Conservation (phyloP, 495 filamentous ascomycete species). For the Margaritispora aquatica region DNA sequence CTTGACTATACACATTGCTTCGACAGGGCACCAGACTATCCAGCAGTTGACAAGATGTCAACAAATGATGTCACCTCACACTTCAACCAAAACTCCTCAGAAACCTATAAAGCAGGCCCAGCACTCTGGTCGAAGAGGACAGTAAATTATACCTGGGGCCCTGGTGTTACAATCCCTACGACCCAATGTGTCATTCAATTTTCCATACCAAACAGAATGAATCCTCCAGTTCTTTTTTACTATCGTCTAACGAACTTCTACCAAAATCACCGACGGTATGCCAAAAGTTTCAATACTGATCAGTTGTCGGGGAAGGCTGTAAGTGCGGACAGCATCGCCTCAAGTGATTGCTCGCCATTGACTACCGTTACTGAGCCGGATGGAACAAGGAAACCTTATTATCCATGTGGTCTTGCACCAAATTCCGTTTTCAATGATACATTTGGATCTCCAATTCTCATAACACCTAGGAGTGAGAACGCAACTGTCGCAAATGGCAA, state of each 20-base stretch:
- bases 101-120: slow-evolving; percentile 12
- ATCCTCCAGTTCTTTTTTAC: slow-evolving; percentile 79
- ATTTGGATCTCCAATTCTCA: slow-evolving; percentile 54
- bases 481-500: slow-evolving; percentile 12
- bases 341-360: slow-evolving; percentile 71
- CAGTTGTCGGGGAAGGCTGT: slow-evolving; percentile 74
- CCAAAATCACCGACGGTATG: slow-evolving; percentile 97
- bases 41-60: slow-evolving; percentile 39
- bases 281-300: slow-evolving; percentile 74
- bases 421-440: slow-evolving; percentile 98
- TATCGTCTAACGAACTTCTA: slow-evolving; percentile 98
- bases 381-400: slow-evolving; percentile 59
- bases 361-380: slow-evolving; percentile 29
- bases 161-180: slow-evolving; percentile 6
- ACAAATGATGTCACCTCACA: slow-evolving; percentile 49
- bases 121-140: slow-evolving; percentile 33
- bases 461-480: too few species aligned
- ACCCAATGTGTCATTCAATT: slow-evolving; percentile 64
- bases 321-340: slow-evolving; percentile 50
- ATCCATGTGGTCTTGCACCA: slow-evolving; percentile 92
- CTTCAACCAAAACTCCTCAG: slow-evolving; percentile 50
- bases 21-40: slow-evolving; percentile 36
- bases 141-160: slow-evolving; percentile 9
- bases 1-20: slow-evolving; percentile 86
- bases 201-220: slow-evolving; percentile 68